Base-by-base conservation (phyloP, 371 early-diverging fungal species). In the Mucor mucedo region DNA sequence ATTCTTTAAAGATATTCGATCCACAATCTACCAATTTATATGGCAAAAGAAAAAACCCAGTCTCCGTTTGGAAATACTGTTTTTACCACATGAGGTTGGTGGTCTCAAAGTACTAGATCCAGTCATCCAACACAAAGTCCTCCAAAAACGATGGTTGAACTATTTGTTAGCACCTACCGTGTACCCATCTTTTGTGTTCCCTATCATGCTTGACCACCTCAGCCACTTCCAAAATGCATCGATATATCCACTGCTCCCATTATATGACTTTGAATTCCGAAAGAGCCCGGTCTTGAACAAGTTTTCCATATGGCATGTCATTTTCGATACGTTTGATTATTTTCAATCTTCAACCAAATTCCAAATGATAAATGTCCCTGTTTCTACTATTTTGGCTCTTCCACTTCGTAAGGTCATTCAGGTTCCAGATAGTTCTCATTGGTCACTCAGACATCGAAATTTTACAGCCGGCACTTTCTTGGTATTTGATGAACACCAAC, bases 31-130 rank as follows among this genome's bases (percentile, higher is more conserved):
- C n/a, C n/a, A n/a, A n/a, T n/a, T n/a, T 16, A 48, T 52, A 1
- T 60, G 60, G 60, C 52, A 52, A 27, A 27, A 52, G 1, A 60
- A 60, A 42, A 4, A 2, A 3, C 52, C 52, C 3, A 33, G 2
- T 2, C 3, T 60, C 4, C 16, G 1, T 1, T 29, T 28, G 39
- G 42, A 40, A 6, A 28, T 38, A 40, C 21, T 52, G 11, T 52
- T 2, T 10, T 9, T 38, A 14, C 52, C 52, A 4, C 11, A 40
- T 0, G 41, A 0, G 5, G 2, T 41, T 9, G 42, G n/a, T 4
- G n/a, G n/a, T n/a, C n/a, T n/a, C n/a, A n/a, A n/a, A n/a, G n/a
- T n/a, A n/a, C n/a, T n/a, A n/a, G n/a, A n/a, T n/a, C n/a, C n/a
- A n/a, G n/a, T n/a, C n/a, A n/a, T n/a, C n/a, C n/a, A n/a, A n/a